Conservation (phyloP, 2,329 filamentous ascomycete genomes). For the Macrophomina tecta region DNA sequence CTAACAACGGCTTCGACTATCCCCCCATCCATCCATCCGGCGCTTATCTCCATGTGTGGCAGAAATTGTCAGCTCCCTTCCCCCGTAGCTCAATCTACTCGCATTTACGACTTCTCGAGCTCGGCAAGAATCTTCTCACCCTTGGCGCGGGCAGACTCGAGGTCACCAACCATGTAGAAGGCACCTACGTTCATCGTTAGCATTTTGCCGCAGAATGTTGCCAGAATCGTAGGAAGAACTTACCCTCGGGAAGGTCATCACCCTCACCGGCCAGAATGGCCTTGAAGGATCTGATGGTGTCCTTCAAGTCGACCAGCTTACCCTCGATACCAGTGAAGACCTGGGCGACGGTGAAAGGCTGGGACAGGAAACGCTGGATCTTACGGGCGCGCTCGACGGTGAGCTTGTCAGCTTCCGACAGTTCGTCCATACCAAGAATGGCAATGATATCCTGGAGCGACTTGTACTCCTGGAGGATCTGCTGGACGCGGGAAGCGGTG, state of each 20-base stretch:
- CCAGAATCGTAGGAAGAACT: constrained; percentile 38
- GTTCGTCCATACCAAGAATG: constrained; percentile 99
- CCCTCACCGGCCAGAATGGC: constrained; percentile 92
- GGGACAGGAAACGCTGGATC: constrained; percentile 99
- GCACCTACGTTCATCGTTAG: constrained; percentile 54
- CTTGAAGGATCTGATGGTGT: constrained; percentile 98
- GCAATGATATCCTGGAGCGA: constrained; percentile 99
- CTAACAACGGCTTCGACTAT: constrained; percentile 13
- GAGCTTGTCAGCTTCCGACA: constrained; percentile 99
- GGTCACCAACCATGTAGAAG: constrained; percentile 99
- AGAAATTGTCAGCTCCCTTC: constrained; percentile 24
- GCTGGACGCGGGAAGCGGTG: constrained; percentile 92
- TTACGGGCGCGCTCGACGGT: constrained; percentile 99
- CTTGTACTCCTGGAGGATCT: constrained; percentile 99
- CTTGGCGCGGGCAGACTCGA: constrained; percentile 91
- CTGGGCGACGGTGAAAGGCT: constrained; percentile 92
- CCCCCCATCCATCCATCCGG: constrained; percentile 19
- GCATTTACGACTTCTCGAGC: constrained; percentile 63
- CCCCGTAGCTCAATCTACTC: constrained; percentile 8
- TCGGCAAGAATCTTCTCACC: constrained; percentile 99
- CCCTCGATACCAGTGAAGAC: constrained; percentile 96
- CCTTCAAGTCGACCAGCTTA: constrained; percentile 96
- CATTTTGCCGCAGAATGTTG: neutral
- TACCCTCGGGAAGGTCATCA: constrained; percentile 93
- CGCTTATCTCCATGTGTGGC: constrained; percentile 24